Percentiles rank a stretch among this genome's conserved stretches.
Conservation (phyloP, 176 grass and related monocot genomes). For the Avena eriantha region DNA sequence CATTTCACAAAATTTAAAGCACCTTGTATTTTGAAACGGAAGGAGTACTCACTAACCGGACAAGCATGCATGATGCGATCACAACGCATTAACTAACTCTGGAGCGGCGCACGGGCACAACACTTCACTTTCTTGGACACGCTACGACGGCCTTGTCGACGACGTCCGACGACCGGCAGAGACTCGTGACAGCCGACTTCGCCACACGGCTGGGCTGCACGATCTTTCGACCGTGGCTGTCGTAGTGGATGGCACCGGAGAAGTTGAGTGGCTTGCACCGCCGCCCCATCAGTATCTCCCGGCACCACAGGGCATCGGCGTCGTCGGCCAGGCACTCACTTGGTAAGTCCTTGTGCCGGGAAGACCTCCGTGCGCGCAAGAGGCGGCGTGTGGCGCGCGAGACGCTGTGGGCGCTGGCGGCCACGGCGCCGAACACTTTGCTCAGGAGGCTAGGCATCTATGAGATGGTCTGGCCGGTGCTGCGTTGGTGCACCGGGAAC, state of each 20-base stretch:
- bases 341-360: background rate
- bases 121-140: background rate
- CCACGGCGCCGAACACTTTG: constrained; percentile 38
- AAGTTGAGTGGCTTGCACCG: constrained; percentile 64
- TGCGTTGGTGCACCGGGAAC: background rate
- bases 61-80: constrained; percentile 10
- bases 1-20: too few species aligned
- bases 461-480: background rate
- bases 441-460: constrained; percentile 41
- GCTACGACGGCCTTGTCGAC: constrained; percentile 15
- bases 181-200: background rate
- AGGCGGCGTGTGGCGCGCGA: constrained; percentile 45
- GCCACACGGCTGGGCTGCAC: constrained; percentile 5
- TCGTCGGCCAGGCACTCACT: background rate
- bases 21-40: too few species aligned
- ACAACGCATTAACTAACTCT: background rate
- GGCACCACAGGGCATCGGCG: constrained; percentile 50
- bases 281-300: constrained; percentile 65
- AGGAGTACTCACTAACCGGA: background rate
- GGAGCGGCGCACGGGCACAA: background rate
- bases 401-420: constrained; percentile 37
- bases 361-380: constrained; percentile 23
- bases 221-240: constrained; percentile 40
- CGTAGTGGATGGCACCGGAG: constrained; percentile 60
- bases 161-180: constrained; percentile 49